These are phyloP conservation scores for Pythium chondricola DNA, from an alignment of 352 stramenopile species.

Conservation along the genomic window DNA sequence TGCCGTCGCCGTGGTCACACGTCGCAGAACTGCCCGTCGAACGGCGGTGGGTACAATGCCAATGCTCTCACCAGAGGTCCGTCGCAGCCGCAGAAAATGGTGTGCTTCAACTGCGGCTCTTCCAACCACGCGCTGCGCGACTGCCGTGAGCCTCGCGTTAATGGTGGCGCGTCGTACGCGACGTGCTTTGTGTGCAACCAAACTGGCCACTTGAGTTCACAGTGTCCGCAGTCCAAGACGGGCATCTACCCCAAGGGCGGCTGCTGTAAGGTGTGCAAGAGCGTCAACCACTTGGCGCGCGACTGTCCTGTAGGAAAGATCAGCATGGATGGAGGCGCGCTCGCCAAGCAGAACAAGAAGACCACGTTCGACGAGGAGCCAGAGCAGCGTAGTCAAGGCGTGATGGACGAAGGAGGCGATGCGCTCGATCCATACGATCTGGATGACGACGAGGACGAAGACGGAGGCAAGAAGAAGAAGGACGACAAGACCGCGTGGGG, in stretches of 20 bases:
- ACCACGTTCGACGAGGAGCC: conserved; percentile 63
- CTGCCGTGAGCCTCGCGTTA: conserved; percentile 57
- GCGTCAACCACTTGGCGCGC: conserved; percentile 72
- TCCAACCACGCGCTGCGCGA: conserved; percentile 61
- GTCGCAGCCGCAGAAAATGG: conserved; percentile 20
- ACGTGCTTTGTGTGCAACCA: conserved; percentile 87
- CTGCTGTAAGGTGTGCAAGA: conserved; percentile 86
- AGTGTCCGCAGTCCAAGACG: conserved; percentile 82
- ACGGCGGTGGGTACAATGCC: conserved; percentile 2
- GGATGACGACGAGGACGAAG: conserved; percentile 26
- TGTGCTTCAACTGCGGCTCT: conserved; percentile 88
- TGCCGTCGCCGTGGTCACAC: conserved; percentile 77
- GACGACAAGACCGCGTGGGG: conserved; percentile 11
- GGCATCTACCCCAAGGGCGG: conserved; percentile 87
- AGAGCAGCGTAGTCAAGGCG: conserved; percentile 31
- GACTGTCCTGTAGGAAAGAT: conserved; percentile 78
- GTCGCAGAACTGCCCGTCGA: conserved; percentile 68
- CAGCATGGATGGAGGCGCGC: conserved; percentile 43
- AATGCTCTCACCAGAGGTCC: background rate
- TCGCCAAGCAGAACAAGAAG: conserved; percentile 70
- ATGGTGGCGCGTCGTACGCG: conserved; percentile 60
- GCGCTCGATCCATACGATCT: conserved; percentile 45
- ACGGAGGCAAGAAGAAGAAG: conserved; percentile 22
- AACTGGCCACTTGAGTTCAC: conserved; percentile 80
- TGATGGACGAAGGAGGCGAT: conserved; percentile 28